Evolutionary conservation across 2,329 filamentous ascomycete genomes (phyloP).

Genomic region (Chrysoporthe cubensis): DNA sequence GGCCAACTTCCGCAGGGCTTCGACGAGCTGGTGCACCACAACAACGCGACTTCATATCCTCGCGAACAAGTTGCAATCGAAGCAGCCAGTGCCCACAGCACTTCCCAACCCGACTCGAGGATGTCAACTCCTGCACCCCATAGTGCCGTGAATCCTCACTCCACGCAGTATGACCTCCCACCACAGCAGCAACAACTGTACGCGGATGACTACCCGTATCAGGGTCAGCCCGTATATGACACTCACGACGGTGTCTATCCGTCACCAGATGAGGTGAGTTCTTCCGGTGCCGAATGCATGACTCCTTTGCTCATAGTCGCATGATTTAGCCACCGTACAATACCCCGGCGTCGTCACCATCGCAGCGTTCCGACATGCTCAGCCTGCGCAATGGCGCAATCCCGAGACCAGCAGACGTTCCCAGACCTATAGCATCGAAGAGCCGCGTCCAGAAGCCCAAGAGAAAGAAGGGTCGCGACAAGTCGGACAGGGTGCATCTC

Average conservation of each 20-base stretch:
- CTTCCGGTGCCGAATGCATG: neutral
- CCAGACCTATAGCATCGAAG: constrained; percentile 35
- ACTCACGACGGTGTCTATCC: constrained; percentile 32
- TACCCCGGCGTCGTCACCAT: constrained; percentile 57
- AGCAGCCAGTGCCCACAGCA: constrained; percentile 34
- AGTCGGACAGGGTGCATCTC: constrained; percentile 46
- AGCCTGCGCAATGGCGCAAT: constrained; percentile 42
- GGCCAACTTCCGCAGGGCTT: constrained; percentile 46
- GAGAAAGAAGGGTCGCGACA: constrained; percentile 46
- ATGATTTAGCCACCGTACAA: constrained; percentile 45
- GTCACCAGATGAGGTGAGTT: constrained; percentile 15
- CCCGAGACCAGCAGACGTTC: constrained; percentile 26
- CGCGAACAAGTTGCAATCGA: constrained; percentile 36
- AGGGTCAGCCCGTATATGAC: constrained; percentile 27
- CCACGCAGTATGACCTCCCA: constrained; percentile 36
- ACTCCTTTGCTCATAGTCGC: constrained; percentile 16
- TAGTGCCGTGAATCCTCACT: constrained; percentile 30
- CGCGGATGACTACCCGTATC: constrained; percentile 13
- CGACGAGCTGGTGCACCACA: constrained; percentile 50
- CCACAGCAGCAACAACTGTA: constrained; percentile 33
- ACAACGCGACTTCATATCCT: constrained; percentile 38
- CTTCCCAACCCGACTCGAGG: constrained; percentile 43
- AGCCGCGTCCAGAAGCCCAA: constrained; percentile 40
- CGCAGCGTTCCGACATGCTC: constrained; percentile 41
- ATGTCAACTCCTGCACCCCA: constrained; percentile 45